Base-by-base conservation (phyloP, 2,329 filamentous ascomycete genomes). In the Lasiodiplodia sp. region DNA sequence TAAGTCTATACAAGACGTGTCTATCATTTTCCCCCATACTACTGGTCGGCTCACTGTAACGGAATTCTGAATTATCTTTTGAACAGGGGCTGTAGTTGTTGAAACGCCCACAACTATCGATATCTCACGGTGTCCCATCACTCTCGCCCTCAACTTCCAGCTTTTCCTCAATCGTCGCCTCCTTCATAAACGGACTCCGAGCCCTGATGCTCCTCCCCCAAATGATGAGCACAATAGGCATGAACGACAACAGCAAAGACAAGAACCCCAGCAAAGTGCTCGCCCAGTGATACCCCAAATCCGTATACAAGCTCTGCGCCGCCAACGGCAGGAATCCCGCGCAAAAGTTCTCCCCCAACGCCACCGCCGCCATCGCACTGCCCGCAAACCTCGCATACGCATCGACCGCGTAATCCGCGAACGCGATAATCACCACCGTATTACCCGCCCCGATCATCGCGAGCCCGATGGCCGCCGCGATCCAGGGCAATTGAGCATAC, bases 341-440 rank as follows among this genome's bases (percentile, higher is more conserved):
- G 52, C 84, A 80, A 4, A 82, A 70, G 67, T 86, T 86, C 74
- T 87, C 85, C 4, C 82, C 79, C 51, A 85, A 79, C 0, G 81
- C 83, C 3, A 85, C 79, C 0, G 82, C 84, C 4, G 82, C 84
- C 31, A 86, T 79, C 0, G 84, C 83, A 44, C 82, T 85, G 0
- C 80, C 84, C 4, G 84, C 83, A 69, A 85, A 86, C 62, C 81
- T 82, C 2, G 80, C 79, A 69, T 87, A 87, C 2, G 82, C 78
- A 72, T 87, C 85, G 2, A 83, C 79, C 16, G 86, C 75, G 64
- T 87, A 87, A 68, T 82, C 81, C 21, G 81, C 80, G 18, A 85
- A 80, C 0, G 80, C 82, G 1, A 78, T 76, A 0, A 85, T 80
- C 10, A 86, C 81, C 38, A 79, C 77, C 14, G 83, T 83, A 71